Conservation (phyloP, 805 yeast species). For the Yarrowia sp. region DNA sequence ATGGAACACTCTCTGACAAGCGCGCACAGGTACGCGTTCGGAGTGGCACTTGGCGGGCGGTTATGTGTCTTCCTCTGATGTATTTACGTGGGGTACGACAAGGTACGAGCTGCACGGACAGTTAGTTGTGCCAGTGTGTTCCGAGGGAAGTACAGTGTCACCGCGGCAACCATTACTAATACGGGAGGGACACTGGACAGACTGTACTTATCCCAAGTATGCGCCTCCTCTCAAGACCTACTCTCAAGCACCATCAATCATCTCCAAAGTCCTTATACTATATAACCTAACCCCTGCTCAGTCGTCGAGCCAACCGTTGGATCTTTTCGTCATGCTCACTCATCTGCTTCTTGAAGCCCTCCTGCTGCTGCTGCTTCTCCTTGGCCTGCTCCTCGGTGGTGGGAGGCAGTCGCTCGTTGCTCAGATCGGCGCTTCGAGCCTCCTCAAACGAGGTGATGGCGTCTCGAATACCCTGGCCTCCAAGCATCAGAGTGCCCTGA, state of each 20-base stretch:
- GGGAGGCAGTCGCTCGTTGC: slow-evolving; percentile 91
- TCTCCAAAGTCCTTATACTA: slow-evolving; percentile 2
- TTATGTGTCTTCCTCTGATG: too few relatives aligned
- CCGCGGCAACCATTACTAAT: too few relatives aligned
- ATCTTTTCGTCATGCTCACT: slow-evolving; percentile 45
- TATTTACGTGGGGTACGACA: too few relatives aligned
- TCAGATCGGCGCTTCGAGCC: slow-evolving; percentile 78
- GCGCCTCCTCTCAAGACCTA: too few relatives aligned
- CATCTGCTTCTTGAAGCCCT: slow-evolving; percentile 45
- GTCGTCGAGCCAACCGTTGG: slow-evolving; percentile 45
- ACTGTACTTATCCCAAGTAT: too few relatives aligned
- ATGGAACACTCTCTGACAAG: neutral
- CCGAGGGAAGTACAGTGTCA: too few relatives aligned
- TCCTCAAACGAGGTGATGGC: slow-evolving; percentile 79
- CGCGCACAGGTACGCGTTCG: slow-evolving; percentile 1
- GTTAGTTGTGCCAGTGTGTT: neutral
- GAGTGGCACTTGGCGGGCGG: neutral
- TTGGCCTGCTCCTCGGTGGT: slow-evolving; percentile 61
- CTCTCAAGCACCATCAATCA: too few relatives aligned
- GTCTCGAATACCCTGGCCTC: slow-evolving; percentile 76
- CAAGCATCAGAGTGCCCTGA: slow-evolving; percentile 82
- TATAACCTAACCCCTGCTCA: slow-evolving; percentile 42
- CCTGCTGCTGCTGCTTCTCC: slow-evolving; percentile 56
- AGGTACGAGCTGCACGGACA: neutral
- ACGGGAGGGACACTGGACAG: too few relatives aligned